Conservation (phyloP, 208 protist species). For the Leishmania tropica region DNA sequence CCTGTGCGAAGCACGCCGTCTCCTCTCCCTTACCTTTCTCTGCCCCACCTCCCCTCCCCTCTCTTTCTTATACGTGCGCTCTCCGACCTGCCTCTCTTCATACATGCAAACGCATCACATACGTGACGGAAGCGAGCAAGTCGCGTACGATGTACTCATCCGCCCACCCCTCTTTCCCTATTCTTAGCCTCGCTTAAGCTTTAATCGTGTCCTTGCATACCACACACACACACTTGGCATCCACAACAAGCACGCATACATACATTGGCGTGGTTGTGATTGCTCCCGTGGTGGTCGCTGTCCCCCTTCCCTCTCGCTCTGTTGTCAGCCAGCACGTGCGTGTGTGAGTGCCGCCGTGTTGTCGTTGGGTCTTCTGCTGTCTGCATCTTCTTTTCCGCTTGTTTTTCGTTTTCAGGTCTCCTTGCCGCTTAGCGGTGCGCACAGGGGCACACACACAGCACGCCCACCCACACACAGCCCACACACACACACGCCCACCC, state of each 20-base stretch:
- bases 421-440: no score
- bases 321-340: not conserved
- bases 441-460: not conserved
- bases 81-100: not conserved
- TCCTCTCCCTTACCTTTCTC: not conserved
- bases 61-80: not conserved
- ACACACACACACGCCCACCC: not conserved
- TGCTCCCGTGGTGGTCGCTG: not conserved
- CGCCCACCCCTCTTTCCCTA: not conserved
- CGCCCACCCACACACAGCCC: no score
- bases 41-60: not conserved
- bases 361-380: no score
- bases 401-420: no score
- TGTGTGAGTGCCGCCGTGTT: no score
- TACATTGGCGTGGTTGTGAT: not conserved
- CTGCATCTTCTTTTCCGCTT: no score
- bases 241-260: not conserved
- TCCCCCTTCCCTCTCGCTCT: not conserved
- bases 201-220: not conserved
- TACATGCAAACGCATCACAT: not conserved
- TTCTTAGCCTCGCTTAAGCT: not conserved
- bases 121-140: not conserved
- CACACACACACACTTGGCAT: not conserved
- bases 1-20: not conserved
- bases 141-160: not conserved